These are phyloP conservation scores for Calonectria pteridis DNA, from an alignment of 2,329 filamentous ascomycete genomes.

Conservation along the genomic window DNA sequence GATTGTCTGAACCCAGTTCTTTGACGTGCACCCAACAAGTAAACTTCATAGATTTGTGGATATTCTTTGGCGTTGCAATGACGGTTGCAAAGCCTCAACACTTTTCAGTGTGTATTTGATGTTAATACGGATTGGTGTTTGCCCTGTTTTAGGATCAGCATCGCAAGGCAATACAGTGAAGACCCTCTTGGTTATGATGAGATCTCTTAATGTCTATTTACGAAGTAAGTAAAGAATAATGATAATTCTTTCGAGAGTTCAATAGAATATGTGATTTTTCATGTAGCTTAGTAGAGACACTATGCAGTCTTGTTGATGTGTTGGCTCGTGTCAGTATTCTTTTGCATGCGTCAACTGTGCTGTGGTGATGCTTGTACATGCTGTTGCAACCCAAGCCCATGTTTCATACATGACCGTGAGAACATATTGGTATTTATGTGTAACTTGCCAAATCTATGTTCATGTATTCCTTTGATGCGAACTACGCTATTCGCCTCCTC, in stretches of 20 bases:
- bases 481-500: background rate
- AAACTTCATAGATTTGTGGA: background rate
- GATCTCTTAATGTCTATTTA: background rate
- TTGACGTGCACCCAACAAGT: background rate
- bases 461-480: constrained; percentile 17
- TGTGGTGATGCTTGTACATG: background rate
- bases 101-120: background rate
- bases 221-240: background rate
- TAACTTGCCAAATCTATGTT: background rate
- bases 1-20: background rate
- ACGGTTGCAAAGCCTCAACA: background rate
- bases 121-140: background rate
- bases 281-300: background rate
- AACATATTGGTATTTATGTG: background rate
- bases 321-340: background rate
- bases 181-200: background rate
- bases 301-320: background rate
- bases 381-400: background rate
- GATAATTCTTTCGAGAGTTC: background rate
- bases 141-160: background rate
- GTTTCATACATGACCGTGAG: background rate
- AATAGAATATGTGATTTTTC: background rate
- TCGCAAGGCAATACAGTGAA: too few species aligned
- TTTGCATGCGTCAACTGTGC: background rate
- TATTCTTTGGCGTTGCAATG: background rate